Evolutionary conservation across 2,329 filamentous ascomycete species (phyloP).

Genomic region (Botryotinia convoluta): DNA sequence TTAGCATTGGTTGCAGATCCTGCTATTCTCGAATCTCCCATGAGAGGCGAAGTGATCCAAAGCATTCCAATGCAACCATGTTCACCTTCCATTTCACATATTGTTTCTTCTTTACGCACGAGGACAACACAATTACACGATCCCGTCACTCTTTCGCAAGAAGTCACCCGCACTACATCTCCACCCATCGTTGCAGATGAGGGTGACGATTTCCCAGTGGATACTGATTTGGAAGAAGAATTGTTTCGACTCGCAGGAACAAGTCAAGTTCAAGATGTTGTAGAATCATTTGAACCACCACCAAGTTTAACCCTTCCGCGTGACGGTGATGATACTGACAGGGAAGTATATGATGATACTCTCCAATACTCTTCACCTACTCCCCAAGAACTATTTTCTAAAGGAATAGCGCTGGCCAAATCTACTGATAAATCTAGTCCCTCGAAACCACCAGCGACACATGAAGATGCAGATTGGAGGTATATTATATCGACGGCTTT

Average conservation of each 20-base stretch:
- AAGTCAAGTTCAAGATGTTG: conserved; percentile 3
- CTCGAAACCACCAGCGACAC: conserved; percentile 3
- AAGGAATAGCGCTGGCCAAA: neutral
- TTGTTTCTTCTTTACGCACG: neutral
- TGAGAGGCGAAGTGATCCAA: neutral
- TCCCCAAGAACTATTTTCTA: neutral
- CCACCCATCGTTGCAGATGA: neutral
- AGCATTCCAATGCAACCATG: neutral
- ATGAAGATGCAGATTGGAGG: conserved; percentile 18
- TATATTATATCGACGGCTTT: neutral
- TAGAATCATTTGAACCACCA: conserved; percentile 28
- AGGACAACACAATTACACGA: neutral
- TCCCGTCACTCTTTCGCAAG: neutral
- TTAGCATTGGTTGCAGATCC: conserved; percentile 24
- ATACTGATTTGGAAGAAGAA: conserved; percentile 32
- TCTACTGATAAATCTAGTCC: conserved; percentile 25
- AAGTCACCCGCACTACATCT: neutral
- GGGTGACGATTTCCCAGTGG: conserved; percentile 34
- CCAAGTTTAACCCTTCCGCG: conserved; percentile 26
- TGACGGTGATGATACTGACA: conserved; percentile 20
- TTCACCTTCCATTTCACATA: neutral
- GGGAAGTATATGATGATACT: conserved; percentile 33
- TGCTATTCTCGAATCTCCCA: conserved; percentile 9
- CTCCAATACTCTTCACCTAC: conserved; percentile 34
- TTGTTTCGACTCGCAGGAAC: conserved; percentile 29